Base-by-base conservation (phyloP, 1,284 basidiomycete genomes). In the Dichomitus squalens region DNA sequence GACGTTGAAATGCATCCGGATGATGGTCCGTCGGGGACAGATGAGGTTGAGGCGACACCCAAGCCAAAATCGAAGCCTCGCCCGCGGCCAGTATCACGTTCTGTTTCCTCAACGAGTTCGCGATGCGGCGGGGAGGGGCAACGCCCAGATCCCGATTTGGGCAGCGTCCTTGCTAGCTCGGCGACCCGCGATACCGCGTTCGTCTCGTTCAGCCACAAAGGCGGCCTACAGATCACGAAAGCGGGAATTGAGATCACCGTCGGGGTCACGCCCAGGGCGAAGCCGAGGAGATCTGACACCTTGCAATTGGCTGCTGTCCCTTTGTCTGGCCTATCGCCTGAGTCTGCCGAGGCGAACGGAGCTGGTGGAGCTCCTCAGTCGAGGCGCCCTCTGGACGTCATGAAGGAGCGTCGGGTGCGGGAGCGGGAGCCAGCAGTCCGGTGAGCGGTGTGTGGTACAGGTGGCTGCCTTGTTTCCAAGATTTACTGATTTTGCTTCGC, bases 61-160 rank as follows among this genome's bases (percentile, higher is more conserved):
- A 57, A 52, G 16, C 48, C 60, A 12, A 58, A 55, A 29, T 40
- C 53, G 1, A 54, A 52, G 44, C 58, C 58, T 7, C 58, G 61
- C 4, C 61, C 58, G 5, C 53, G 61, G 6, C 54, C 49, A 2
- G 48, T 39, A n/a, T 46, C 49, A 6, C 49, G 49, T 12, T 36
- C 58, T 0, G 41, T 6, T 1, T 52, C 44, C 23, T 33, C 27
- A 29, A 14, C 57, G 1, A 49, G 41, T 7, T 39, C 43, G 33
- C 53, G 39, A 12, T 20, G 46, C 6, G 55, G 52, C n/a, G 27
- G 35, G 25, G 50, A 49, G 14, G 39, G 27, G 11, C 44, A 16
- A 27, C 41, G 25, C 1, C 31, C 33, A 18, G 44, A 25, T n/a
- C 16, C 4, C 25, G 40, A 47, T 6, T 14, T 16, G 14, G 9